Conservation (phyloP, 352 stramenopile species). For the Hyaloperonospora brassicae region DNA sequence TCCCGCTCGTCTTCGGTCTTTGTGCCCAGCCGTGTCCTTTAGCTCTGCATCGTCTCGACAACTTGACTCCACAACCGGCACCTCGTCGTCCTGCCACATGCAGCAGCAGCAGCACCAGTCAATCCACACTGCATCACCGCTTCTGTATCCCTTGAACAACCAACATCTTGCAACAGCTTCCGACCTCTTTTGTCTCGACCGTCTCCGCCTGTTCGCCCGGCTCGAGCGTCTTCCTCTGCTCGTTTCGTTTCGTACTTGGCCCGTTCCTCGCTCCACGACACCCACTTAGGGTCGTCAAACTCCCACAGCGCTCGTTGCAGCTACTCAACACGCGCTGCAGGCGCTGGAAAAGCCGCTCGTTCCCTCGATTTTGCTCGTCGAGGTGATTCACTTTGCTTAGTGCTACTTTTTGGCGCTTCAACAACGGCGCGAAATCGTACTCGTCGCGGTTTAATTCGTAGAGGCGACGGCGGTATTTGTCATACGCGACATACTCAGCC, state of each 20-base stretch:
- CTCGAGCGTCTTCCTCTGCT: neutral
- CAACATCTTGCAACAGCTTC: no score
- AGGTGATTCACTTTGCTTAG: slow-evolving; percentile 31
- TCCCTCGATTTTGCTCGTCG: slow-evolving; percentile 26
- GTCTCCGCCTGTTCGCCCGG: no score
- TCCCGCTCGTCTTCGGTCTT: slow-evolving; percentile 10
- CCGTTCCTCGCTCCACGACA: neutral
- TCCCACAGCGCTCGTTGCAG: neutral
- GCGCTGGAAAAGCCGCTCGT: slow-evolving; percentile 26
- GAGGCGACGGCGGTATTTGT: slow-evolving; percentile 33
- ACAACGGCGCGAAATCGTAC: slow-evolving; percentile 25
- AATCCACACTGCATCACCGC: no score
- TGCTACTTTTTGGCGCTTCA: slow-evolving; percentile 30
- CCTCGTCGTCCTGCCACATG: no score
- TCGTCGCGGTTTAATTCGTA: slow-evolving; percentile 37
- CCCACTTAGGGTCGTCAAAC: no score
- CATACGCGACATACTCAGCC: slow-evolving; percentile 25
- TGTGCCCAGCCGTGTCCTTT: neutral
- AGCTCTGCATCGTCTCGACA: slow-evolving; percentile 1
- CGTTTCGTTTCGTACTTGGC: slow-evolving; percentile 6
- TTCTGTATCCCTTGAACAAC: no score
- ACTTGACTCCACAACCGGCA: neutral
- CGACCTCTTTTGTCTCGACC: no score
- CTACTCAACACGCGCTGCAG: slow-evolving; percentile 30
- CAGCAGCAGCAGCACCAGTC: no score